Base-by-base conservation (phyloP, 805 yeast species). In the Wickerhamomyces queroliae region DNA sequence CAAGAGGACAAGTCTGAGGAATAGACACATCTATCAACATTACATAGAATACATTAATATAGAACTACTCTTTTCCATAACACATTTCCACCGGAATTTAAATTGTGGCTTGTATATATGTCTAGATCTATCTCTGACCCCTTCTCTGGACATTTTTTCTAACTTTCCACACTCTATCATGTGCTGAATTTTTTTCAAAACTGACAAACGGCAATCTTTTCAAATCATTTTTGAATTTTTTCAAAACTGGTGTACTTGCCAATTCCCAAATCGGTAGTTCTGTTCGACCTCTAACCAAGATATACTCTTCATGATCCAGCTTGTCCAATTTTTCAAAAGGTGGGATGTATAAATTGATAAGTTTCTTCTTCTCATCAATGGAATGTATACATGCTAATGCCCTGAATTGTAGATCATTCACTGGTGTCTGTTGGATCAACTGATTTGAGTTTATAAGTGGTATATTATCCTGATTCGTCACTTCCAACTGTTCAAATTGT, bases 301-400 rank as follows among this genome's bases (percentile, higher is more conserved):
- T 44, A 44, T 53, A 49, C 1, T 50, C 56, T 5, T 53, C 53
- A 13, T 61, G 49, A 0, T 47, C 16, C 3, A 42, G 17, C 10
- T 46, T 47, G 1, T 53, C 26, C 2, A 63, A 11, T 2, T 41
- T 33, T 25, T 41, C 49, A 30, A 25, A 38, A 2, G 33, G 29
- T 0, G 87, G 88, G 0, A 83, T 61, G 48, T 83, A 79, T 1
- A 87, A 37, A 41, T 83, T 78, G 33, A 84, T 49, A 13, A 62
- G 45, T 9, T 62, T 52, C 1, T 59, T 51, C 0, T 44, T 41
- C 0, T 45, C 41, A 47, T 80, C 72, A 11, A 86, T 59, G 1
- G 91, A 82, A 52, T 88, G 96, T 0, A 87, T 66, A 36, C 86
- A 63, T 1, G 74, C 78, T 25, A 83, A 58, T 0, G 85, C 81